Evolutionary conservation across 2,329 filamentous ascomycete genomes (phyloP).

Genomic region (Xylariaceae sp.): DNA sequence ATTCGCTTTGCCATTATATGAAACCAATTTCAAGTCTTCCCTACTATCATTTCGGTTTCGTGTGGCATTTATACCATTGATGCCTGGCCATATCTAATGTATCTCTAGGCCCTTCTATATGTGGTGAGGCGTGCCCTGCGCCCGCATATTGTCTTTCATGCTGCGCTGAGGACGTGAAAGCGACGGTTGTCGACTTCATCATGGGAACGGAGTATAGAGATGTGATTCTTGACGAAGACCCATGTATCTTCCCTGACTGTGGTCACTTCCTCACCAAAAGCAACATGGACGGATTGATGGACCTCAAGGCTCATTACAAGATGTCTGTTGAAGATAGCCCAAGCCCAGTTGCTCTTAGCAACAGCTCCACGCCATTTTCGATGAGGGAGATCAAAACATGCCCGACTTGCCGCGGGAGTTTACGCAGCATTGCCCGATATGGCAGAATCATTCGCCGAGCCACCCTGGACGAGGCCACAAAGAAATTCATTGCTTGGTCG

Average conservation of each 20-base stretch:
- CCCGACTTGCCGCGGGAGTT: conserved; percentile 57
- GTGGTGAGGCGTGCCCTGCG: conserved; percentile 60
- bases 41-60: too few species aligned
- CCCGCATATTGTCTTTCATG: conserved; percentile 57
- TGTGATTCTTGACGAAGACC: conserved; percentile 56
- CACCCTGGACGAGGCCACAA: conserved; percentile 60
- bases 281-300: conserved; percentile 61
- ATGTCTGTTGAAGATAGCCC: conserved; percentile 34
- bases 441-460: conserved; percentile 59
- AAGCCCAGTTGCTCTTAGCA: conserved; percentile 30
- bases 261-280: conserved; percentile 61
- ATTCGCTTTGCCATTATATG: too few species aligned
- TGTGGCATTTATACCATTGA: conserved; percentile 8
- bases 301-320: conserved; percentile 49
- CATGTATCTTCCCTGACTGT: conserved; percentile 61
- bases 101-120: conserved; percentile 44
- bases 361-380: conserved; percentile 46
- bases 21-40: too few species aligned
- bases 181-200: conserved; percentile 55
- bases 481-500: conserved; percentile 60
- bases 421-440: conserved; percentile 59
- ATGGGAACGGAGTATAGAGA: conserved; percentile 47
- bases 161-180: conserved; percentile 41
- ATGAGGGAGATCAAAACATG: conserved; percentile 51
- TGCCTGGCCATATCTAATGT: neutral